Conservation (phyloP, 495 filamentous ascomycete genomes). For the Usnea hakonensis region DNA sequence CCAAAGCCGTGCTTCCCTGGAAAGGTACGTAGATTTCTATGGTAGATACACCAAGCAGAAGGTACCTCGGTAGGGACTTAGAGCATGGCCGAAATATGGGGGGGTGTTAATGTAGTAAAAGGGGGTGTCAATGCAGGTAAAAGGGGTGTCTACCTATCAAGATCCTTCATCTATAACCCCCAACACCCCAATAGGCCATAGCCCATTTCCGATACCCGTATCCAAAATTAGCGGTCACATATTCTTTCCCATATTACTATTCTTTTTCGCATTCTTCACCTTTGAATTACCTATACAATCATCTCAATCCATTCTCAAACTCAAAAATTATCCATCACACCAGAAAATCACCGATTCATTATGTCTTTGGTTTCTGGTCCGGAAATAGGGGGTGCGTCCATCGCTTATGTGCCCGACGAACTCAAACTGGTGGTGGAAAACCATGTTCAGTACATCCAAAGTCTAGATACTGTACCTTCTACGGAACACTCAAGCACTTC, state of each 20-base stretch:
- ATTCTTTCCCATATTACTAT: background rate
- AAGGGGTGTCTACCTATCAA: no score
- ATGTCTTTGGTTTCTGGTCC: conserved; percentile 61
- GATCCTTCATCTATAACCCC: no score
- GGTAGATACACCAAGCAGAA: no score
- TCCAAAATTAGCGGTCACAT: background rate
- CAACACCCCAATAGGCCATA: no score
- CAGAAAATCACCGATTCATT: no score
- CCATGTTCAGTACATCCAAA: conserved; percentile 91
- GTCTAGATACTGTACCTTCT: conserved; percentile 68
- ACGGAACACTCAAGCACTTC: conserved; percentile 8
- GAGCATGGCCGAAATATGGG: no score
- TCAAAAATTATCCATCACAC: background rate
- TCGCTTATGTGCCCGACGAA: conserved; percentile 46
- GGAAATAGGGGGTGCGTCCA: conserved; percentile 41
- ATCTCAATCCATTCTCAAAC: no score
- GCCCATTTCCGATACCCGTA: background rate
- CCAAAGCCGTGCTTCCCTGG: no score
- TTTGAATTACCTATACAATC: background rate
- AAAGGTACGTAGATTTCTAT: no score
- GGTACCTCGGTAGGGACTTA: no score
- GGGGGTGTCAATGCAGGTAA: no score
- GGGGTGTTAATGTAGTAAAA: no score
- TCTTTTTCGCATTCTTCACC: background rate
- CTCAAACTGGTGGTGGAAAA: conserved; percentile 59